phyloP scores from a whole-genome alignment of 225 moss, liverwort and hornwort species.

The Antitrichia curtipendula region DNA sequence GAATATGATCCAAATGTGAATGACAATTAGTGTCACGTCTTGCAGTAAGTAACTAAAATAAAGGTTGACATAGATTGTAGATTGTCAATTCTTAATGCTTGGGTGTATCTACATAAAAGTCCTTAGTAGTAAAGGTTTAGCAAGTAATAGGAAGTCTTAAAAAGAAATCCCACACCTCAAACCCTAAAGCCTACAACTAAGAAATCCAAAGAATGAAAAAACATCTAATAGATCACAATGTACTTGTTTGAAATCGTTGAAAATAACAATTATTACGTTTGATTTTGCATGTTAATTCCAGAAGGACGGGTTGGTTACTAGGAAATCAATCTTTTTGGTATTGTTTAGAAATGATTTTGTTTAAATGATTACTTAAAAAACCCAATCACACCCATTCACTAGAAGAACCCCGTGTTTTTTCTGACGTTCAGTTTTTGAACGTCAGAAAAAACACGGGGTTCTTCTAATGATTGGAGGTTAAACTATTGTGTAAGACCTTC shows the following conservation, averaged over 20 bases:
- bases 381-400: too few relatives aligned
- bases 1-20: background rate
- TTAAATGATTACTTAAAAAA: too few relatives aligned
- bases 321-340: too few relatives aligned
- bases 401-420: too few relatives aligned
- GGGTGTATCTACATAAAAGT: background rate
- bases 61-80: background rate
- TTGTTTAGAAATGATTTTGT: too few relatives aligned
- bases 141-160: background rate
- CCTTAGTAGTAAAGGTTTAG: background rate
- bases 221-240: rapidly evolving
- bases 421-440: too few relatives aligned
- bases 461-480: too few relatives aligned
- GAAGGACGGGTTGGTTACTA: too few relatives aligned
- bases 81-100: background rate
- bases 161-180: background rate
- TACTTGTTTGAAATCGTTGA: background rate
- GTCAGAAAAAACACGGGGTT: too few relatives aligned
- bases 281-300: too few relatives aligned
- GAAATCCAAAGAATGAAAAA: background rate
- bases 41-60: background rate
- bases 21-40: background rate
- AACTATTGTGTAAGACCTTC: too few relatives aligned
- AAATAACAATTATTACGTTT: background rate
- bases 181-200: rapidly evolving